Conservation (phyloP, 257 asterid species). For the Solanum virginianum region DNA sequence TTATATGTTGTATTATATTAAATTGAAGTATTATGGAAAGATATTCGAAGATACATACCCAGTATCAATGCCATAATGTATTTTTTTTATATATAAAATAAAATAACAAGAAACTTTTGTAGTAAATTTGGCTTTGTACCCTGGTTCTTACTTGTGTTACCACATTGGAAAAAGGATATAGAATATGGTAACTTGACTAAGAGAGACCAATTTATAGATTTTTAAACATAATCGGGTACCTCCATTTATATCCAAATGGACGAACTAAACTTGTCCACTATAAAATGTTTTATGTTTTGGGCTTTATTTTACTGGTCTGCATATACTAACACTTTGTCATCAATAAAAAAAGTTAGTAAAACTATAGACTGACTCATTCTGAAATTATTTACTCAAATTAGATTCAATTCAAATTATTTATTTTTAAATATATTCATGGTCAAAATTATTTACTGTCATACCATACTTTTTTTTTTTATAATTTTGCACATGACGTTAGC, state of each 20-base stretch:
- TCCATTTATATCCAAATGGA: neutral
- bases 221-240: neutral
- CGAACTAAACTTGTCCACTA: neutral
- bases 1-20: neutral
- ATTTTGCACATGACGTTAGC: too few species aligned
- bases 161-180: neutral
- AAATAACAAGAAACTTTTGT: neutral
- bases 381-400: too few species aligned
- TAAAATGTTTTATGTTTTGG: neutral
- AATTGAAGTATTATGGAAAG: neutral
- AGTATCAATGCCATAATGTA: neutral
- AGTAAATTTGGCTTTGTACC: neutral
- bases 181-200: neutral
- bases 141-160: neutral
- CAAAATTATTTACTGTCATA: too few species aligned
- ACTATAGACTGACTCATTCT: too few species aligned
- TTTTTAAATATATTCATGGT: too few species aligned
- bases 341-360: too few species aligned
- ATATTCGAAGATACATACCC: neutral
- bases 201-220: neutral
- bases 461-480: too few species aligned
- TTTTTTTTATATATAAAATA: too few species aligned
- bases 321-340: neutral
- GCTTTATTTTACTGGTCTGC: neutral
- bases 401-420: too few species aligned